Conservation (phyloP, 805 yeast genomes). For the Wickerhamiella cacticola region DNA sequence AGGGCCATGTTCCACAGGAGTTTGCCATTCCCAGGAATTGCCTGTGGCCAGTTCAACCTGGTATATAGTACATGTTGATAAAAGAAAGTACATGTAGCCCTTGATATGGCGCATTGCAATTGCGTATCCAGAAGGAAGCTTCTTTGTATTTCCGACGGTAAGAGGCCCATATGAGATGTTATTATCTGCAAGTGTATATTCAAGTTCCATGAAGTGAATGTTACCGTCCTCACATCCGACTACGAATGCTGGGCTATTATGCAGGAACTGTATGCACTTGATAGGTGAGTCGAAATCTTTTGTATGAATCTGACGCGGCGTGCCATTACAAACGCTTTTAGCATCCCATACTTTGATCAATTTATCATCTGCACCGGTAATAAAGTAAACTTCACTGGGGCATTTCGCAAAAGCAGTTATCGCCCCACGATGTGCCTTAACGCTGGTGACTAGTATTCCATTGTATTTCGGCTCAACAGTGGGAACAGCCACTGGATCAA, state of each 20-base stretch:
- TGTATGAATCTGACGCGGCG: slow-evolving; percentile 23
- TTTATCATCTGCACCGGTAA: slow-evolving; percentile 73
- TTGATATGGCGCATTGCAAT: slow-evolving; percentile 34
- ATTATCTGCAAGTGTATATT: slow-evolving; percentile 17
- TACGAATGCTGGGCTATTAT: slow-evolving; percentile 45
- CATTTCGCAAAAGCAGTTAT: slow-evolving; percentile 49
- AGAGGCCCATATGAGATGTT: slow-evolving; percentile 13
- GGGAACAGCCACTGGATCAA: slow-evolving; percentile 32
- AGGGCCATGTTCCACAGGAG: slow-evolving; percentile 54
- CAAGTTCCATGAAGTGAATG: slow-evolving; percentile 28
- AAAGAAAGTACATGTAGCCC: slow-evolving; percentile 16
- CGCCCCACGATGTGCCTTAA: slow-evolving; percentile 49
- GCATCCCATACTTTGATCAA: slow-evolving; percentile 68
- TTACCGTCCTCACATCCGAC: slow-evolving; percentile 41
- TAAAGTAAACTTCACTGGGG: slow-evolving; percentile 51
- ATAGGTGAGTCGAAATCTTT: slow-evolving; percentile 36
- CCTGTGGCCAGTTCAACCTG: slow-evolving; percentile 47
- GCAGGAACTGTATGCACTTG: slow-evolving; percentile 39
- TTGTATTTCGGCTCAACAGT: neutral
- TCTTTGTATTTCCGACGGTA: neutral
- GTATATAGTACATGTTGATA: slow-evolving; percentile 25
- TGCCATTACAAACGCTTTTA: slow-evolving; percentile 48
- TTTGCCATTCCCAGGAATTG: slow-evolving; percentile 36
- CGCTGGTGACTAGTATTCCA: slow-evolving; percentile 45
- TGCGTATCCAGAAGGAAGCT: slow-evolving; percentile 31